phyloP scores from a whole-genome alignment of 2,329 filamentous ascomycete genomes.

The Ciborinia camelliae region DNA sequence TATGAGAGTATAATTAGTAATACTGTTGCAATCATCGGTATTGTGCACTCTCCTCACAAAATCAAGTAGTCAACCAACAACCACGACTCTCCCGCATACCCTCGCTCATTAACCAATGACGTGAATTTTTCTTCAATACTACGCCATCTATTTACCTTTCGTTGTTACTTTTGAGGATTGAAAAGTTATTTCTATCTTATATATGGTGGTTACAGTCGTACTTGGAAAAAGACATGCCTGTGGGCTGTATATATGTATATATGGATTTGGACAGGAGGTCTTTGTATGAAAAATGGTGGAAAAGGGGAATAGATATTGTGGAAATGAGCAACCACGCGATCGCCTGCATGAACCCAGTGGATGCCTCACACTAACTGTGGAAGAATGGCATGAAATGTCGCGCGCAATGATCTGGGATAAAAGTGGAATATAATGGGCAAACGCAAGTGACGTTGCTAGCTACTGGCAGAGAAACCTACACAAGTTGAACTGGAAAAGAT shows the following conservation, averaged over 20 bases:
- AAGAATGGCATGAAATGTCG: neutral
- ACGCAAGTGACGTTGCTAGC: neutral
- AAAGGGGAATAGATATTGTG: neutral
- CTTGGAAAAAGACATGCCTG: neutral
- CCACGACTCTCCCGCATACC: neutral
- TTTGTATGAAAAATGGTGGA: neutral
- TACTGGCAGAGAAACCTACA: neutral
- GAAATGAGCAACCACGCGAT: neutral
- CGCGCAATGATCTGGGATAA: neutral
- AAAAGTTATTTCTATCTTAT: neutral
- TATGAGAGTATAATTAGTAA: too few relatives aligned
- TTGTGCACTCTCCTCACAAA: neutral
- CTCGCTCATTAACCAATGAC: neutral
- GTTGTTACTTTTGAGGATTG: neutral
- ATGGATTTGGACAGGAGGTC: neutral
- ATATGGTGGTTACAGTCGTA: neutral
- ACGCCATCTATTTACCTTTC: neutral
- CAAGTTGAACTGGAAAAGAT: neutral
- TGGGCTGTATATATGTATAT: neutral
- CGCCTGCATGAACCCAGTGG: neutral
- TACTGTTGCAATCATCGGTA: too few relatives aligned
- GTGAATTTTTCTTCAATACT: neutral
- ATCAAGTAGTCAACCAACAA: neutral
- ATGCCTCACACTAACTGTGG: too few relatives aligned
- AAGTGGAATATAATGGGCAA: neutral